A percentile compares a stretch with the other conserved stretches of the same genome.
These are phyloP conservation scores for Hypericum perforatum DNA, from an alignment of 345 rosid species.

Conservation along the genomic window DNA sequence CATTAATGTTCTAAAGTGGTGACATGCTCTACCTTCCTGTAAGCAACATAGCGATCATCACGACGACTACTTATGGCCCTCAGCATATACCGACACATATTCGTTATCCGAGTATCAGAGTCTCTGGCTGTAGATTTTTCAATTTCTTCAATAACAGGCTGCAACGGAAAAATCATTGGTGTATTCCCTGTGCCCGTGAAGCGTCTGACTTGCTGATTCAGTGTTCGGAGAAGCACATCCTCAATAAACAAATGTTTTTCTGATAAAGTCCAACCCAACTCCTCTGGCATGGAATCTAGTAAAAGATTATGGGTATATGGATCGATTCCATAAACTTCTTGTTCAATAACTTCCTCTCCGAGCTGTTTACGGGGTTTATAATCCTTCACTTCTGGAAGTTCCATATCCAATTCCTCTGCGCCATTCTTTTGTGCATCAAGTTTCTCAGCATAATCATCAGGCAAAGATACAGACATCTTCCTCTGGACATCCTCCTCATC, in stretches of 20 bases:
- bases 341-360: slow-evolving; percentile 88
- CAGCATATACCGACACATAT: slow-evolving; percentile 69
- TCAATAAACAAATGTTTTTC: slow-evolving; percentile 85
- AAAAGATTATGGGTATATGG: slow-evolving; percentile 94
- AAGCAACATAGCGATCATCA: slow-evolving; percentile 92
- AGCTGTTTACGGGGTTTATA: slow-evolving; percentile 85
- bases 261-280: slow-evolving; percentile 59
- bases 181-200: slow-evolving; percentile 87
- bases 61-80: slow-evolving; percentile 80
- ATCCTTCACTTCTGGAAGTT: slow-evolving; percentile 99
- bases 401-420: slow-evolving; percentile 92
- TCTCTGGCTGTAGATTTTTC: slow-evolving; percentile 57
- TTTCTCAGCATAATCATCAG: slow-evolving; percentile 93
- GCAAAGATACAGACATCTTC: slow-evolving; percentile 87
- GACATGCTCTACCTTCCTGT: slow-evolving; percentile 62
- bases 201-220: slow-evolving; percentile 76
- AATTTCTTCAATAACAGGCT: slow-evolving; percentile 79
- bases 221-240: slow-evolving; percentile 67
- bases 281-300: slow-evolving; percentile 97
- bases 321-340: slow-evolving; percentile 99
- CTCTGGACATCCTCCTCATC: slow-evolving; percentile 84
- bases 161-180: slow-evolving; percentile 77
- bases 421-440: slow-evolving; percentile 84
- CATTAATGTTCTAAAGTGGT: background rate
- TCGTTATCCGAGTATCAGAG: slow-evolving; percentile 49